Evolutionary conservation across 139 green algal genomes (phyloP).

Genomic region (Nannochloris sp.): DNA sequence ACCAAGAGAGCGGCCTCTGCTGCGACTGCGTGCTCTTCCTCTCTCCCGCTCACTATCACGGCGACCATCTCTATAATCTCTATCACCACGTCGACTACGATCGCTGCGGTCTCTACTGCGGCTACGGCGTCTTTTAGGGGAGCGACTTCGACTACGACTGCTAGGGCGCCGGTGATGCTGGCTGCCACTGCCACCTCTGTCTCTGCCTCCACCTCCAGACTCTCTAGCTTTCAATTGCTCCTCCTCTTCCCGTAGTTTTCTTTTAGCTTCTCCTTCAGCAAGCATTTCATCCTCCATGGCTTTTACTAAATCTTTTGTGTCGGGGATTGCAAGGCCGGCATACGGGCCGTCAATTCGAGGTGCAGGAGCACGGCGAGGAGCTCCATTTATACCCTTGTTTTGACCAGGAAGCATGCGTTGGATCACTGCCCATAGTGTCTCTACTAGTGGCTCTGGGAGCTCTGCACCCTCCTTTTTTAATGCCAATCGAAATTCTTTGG

Average conservation of each 20-base stretch:
- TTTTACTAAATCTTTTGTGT: slow-evolving; percentile 65
- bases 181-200: not conserved
- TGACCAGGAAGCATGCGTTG: slow-evolving; percentile 39
- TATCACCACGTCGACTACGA: slow-evolving; percentile 6
- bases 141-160: slow-evolving; percentile 15
- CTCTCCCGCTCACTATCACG: slow-evolving; percentile 12
- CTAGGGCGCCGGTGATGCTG: slow-evolving; percentile 16
- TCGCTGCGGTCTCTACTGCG: slow-evolving; percentile 10
- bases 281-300: slow-evolving; percentile 46
- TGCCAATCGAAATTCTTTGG: slow-evolving; percentile 45
- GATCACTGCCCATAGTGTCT: slow-evolving; percentile 86
- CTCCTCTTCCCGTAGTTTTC: not conserved
- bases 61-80: slow-evolving; percentile 10
- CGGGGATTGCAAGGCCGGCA: slow-evolving; percentile 60
- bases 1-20: slow-evolving; percentile 11
- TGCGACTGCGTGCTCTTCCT: slow-evolving; percentile 4
- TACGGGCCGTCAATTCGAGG: not conserved
- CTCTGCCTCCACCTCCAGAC: not conserved
- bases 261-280: slow-evolving; percentile 10
- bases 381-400: not conserved
- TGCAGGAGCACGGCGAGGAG: not conserved
- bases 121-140: slow-evolving; percentile 1
- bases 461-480: slow-evolving; percentile 69
- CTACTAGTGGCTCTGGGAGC: slow-evolving; percentile 70
- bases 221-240: not conserved